phyloP scores from a whole-genome alignment of 148 eudicot genomes.

The Silene latifolia region DNA sequence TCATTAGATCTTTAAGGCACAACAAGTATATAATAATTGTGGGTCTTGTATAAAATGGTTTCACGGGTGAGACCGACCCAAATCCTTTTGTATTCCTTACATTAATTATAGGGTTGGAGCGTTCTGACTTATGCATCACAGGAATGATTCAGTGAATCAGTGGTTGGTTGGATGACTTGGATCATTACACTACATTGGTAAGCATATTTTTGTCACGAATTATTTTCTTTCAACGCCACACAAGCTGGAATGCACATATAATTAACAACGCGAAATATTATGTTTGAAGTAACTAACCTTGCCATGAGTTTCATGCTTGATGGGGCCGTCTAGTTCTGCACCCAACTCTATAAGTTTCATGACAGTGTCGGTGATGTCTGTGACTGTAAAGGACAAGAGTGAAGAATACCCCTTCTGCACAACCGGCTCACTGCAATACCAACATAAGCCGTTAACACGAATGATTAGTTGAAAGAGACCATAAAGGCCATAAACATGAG shows the following conservation, averaged over 20 bases:
- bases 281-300: slow-evolving; percentile 43
- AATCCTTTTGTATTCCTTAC: no score
- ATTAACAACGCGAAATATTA: background rate
- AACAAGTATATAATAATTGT: background rate
- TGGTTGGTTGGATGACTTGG: no score
- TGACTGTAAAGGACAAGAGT: slow-evolving; percentile 80
- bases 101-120: no score
- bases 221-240: background rate
- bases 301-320: slow-evolving; percentile 85
- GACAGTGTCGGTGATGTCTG: slow-evolving; percentile 75
- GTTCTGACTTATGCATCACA: background rate
- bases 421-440: slow-evolving; percentile 51
- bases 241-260: background rate
- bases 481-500: background rate
- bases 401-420: slow-evolving; percentile 73
- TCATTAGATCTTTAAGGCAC: background rate
- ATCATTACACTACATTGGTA: background rate
- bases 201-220: background rate
- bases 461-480: background rate
- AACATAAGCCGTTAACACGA: background rate
- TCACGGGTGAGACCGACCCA: no score
- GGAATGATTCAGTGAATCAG: no score
- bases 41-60: no score
- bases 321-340: slow-evolving; percentile 91
- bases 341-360: slow-evolving; percentile 83